Evolutionary conservation across 257 asterid genomes (phyloP).

Genomic region (Parsonsia alboflavescens): DNA sequence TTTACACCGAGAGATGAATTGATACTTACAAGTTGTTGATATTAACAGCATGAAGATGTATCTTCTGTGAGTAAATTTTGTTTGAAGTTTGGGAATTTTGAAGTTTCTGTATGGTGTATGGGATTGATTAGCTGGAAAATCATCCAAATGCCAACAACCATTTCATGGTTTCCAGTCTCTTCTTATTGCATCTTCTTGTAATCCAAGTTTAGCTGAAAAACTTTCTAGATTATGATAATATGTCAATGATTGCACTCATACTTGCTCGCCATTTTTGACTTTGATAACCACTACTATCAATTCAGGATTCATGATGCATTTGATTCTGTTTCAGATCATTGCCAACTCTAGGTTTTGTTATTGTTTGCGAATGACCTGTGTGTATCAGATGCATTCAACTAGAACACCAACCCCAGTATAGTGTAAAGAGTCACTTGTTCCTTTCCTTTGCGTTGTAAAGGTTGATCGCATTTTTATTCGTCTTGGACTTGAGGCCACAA

Average conservation of each 20-base stretch:
- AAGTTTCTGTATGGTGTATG: background rate
- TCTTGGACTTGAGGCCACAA: background rate
- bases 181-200: background rate
- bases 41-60: background rate
- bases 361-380: background rate
- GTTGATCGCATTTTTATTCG: background rate
- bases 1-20: conserved; percentile 4
- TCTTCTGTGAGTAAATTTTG: background rate
- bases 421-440: background rate
- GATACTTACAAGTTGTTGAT: background rate
- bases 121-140: background rate
- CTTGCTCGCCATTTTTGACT: background rate
- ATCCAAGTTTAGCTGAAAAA: background rate
- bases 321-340: background rate
- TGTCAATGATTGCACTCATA: background rate
- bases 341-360: background rate
- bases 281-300: background rate
- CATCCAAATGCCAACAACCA: background rate
- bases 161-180: background rate
- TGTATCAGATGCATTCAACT: background rate
- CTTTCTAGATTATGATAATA: background rate
- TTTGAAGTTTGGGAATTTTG: background rate
- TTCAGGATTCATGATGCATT: background rate
- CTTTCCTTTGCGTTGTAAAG: background rate
- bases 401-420: too few relatives aligned